These are phyloP conservation scores for Metschnikowia noctiluminum DNA, from an alignment of 805 yeast species.

Conservation along the genomic window DNA sequence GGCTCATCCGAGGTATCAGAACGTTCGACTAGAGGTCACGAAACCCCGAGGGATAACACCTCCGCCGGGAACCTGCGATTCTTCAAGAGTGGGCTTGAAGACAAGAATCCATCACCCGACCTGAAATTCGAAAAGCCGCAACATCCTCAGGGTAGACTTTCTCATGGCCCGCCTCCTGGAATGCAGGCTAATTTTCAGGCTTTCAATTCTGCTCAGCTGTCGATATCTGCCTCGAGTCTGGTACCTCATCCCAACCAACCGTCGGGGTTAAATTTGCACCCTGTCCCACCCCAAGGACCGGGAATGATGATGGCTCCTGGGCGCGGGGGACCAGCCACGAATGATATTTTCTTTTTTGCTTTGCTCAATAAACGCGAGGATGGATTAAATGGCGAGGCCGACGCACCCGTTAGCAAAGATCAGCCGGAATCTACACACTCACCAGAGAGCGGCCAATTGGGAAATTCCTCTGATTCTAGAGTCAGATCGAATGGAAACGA, in stretches of 20 bases:
- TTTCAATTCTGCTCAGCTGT: neutral
- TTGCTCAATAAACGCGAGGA: conserved; percentile 37
- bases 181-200: conserved; percentile 5
- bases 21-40: neutral
- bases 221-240: neutral
- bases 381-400: neutral
- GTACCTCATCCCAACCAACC: conserved; percentile 1
- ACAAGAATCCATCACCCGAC: neutral
- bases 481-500: neutral
- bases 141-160: conserved; percentile 1
- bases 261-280: conserved; percentile 4
- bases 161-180: conserved; percentile 11
- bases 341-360: conserved; percentile 47
- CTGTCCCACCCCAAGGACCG: conserved; percentile 5
- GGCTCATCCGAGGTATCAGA: neutral
- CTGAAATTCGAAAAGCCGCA: neutral
- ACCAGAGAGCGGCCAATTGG: neutral
- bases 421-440: neutral
- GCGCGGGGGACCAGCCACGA: conserved; percentile 13
- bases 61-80: conserved; percentile 11
- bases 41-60: neutral
- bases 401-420: neutral
- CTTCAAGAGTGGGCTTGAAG: conserved; percentile 4
- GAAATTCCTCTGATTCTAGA: neutral
- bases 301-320: conserved; percentile 3